Conservation (phyloP, 768 basidiomycete genomes). For the Leucocoprinus leucothites region DNA sequence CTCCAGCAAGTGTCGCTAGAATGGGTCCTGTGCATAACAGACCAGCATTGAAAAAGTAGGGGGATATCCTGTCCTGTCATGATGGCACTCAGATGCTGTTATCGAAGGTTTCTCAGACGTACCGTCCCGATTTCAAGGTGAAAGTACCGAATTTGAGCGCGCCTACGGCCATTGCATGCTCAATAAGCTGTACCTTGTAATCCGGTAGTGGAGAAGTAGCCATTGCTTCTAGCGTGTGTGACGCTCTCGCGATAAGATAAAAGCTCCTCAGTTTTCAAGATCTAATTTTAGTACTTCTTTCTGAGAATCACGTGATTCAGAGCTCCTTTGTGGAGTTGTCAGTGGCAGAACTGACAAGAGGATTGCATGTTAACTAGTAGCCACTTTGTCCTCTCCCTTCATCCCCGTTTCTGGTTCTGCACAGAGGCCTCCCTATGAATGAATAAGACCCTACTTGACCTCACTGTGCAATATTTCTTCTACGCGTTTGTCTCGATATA, state of each 20-base stretch:
- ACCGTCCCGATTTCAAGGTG: conserved; percentile 94
- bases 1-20: conserved; percentile 69
- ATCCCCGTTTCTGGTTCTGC: too few relatives aligned
- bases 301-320: neutral
- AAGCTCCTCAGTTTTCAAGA: neutral
- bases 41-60: conserved; percentile 97
- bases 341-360: neutral
- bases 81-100: neutral
- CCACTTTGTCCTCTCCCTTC: too few relatives aligned
- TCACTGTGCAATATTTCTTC: too few relatives aligned
- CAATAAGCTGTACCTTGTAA: conserved; percentile 66
- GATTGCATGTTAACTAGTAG: too few relatives aligned
- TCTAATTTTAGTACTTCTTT: neutral
- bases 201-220: conserved; percentile 27
- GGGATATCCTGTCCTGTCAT: conserved; percentile 58
- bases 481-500: neutral
- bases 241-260: neutral
- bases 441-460: too few relatives aligned
- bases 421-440: too few relatives aligned
- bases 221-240: neutral
- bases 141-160: conserved; percentile 91
- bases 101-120: conserved; percentile 23
- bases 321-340: neutral
- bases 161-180: conserved; percentile 61
- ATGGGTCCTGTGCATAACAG: conserved; percentile 82